Conservation (phyloP, 2,329 filamentous ascomycete species). For the Trichoderma atrobrunneum region DNA sequence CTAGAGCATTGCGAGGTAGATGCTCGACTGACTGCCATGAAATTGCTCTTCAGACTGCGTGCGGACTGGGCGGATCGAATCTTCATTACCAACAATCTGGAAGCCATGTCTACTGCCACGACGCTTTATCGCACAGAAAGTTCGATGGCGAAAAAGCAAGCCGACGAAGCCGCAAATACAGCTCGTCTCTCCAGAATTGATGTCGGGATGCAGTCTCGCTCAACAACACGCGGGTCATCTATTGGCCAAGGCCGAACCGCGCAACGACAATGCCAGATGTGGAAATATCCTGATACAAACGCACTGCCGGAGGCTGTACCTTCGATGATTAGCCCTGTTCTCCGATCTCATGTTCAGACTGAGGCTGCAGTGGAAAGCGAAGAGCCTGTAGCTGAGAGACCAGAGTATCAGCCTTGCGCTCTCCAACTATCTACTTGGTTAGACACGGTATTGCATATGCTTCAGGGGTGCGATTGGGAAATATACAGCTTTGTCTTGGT, state of each 20-base stretch:
- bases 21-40: slow-evolving; percentile 71
- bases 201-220: slow-evolving; percentile 36
- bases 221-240: slow-evolving; percentile 51
- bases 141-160: slow-evolving; percentile 49
- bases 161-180: slow-evolving; percentile 50
- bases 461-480: slow-evolving; percentile 82
- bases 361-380: slow-evolving; percentile 23
- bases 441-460: slow-evolving; percentile 70
- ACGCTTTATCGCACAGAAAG: slow-evolving; percentile 65
- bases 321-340: slow-evolving; percentile 47
- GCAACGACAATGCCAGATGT: slow-evolving; percentile 48
- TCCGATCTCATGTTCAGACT: slow-evolving; percentile 40
- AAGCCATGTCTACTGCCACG: slow-evolving; percentile 70
- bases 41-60: slow-evolving; percentile 75
- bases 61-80: slow-evolving; percentile 78
- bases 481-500: slow-evolving; percentile 87
- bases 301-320: slow-evolving; percentile 51
- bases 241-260: slow-evolving; percentile 43
- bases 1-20: slow-evolving; percentile 61
- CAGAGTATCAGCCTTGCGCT: slow-evolving; percentile 36
- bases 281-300: slow-evolving; percentile 56
- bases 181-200: slow-evolving; percentile 46
- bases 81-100: slow-evolving; percentile 66
- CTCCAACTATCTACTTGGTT: slow-evolving; percentile 69
- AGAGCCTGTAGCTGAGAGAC: slow-evolving; percentile 25